Evolutionary conservation across 768 basidiomycete genomes (phyloP).

Genomic region (Wakefieldia striispora): DNA sequence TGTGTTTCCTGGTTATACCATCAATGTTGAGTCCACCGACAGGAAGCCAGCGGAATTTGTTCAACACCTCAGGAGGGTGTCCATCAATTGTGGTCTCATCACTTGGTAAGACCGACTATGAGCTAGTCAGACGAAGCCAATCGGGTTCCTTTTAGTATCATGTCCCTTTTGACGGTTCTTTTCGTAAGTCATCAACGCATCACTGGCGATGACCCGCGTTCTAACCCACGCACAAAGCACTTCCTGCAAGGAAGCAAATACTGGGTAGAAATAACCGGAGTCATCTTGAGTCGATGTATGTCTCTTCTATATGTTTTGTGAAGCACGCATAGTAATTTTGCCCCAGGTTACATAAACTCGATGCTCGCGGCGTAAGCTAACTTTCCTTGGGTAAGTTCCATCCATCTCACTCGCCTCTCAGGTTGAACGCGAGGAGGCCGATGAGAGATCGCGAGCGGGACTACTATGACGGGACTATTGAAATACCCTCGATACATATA

Average conservation of each 20-base stretch:
- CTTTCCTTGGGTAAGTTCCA: neutral
- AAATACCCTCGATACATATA: slow-evolving; percentile 4
- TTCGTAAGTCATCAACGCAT: neutral
- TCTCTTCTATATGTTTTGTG: neutral
- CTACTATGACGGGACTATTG: slow-evolving; percentile 1
- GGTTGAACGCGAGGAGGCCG: slow-evolving; percentile 12
- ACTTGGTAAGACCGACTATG: slow-evolving; percentile 1
- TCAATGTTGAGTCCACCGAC: neutral
- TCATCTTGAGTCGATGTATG: slow-evolving; percentile 1
- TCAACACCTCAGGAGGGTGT: slow-evolving; percentile 4
- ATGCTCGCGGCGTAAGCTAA: slow-evolving; percentile 5
- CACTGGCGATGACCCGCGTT: neutral
- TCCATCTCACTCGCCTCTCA: neutral
- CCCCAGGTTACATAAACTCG: slow-evolving; percentile 7
- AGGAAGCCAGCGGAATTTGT: neutral
- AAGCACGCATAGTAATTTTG: neutral
- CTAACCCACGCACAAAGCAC: neutral
- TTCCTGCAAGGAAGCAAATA: neutral
- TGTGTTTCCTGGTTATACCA: neutral
- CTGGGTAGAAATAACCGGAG: slow-evolving; percentile 1
- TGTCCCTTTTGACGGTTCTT: slow-evolving; percentile 4
- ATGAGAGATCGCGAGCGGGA: slow-evolving; percentile 12
- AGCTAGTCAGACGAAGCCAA: neutral
- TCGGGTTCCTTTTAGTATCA: neutral
- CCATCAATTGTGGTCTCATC: slow-evolving; percentile 1